phyloP scores from a whole-genome alignment of 352 stramenopile species.

The Globisporangium polare region DNA sequence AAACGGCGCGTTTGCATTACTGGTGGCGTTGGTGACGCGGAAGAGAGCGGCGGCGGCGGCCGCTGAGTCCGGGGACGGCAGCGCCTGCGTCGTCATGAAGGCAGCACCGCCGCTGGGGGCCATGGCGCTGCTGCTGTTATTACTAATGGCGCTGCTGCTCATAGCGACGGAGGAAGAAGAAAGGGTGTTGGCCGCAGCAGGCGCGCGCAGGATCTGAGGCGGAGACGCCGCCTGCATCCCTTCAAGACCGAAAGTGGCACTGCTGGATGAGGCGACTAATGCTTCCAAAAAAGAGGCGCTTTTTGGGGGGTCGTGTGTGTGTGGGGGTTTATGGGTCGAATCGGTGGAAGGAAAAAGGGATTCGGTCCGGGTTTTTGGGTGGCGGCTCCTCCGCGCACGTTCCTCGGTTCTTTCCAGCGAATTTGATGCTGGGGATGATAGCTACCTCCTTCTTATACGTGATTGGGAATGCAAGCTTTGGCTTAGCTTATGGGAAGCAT shows the following conservation, averaged over 20 bases:
- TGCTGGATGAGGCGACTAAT: slow-evolving; percentile 3
- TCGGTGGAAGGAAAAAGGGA: slow-evolving; percentile 4
- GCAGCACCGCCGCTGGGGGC: not conserved
- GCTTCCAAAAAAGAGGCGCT: slow-evolving; percentile 12
- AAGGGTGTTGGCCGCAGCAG: not conserved
- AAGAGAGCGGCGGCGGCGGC: slow-evolving; percentile 17
- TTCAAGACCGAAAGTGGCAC: slow-evolving; percentile 26
- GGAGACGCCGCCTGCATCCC: slow-evolving; percentile 26
- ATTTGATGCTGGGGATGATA: not conserved
- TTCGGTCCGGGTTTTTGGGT: not conserved
- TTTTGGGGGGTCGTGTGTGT: not conserved
- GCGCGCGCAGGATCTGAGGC: not conserved
- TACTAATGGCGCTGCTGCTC: slow-evolving; percentile 1
- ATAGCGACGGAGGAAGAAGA: not conserved
- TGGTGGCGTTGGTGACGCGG: slow-evolving; percentile 13
- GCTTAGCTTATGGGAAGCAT: not conserved
- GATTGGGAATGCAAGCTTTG: not conserved
- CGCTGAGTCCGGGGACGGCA: slow-evolving; percentile 8
- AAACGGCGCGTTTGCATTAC: slow-evolving; percentile 1
- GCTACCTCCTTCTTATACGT: not conserved
- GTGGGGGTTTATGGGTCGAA: not conserved
- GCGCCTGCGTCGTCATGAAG: not conserved
- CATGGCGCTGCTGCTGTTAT: slow-evolving; percentile 1
- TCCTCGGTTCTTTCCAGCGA: slow-evolving; percentile 5
- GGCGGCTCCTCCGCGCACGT: not conserved